phyloP scores from a whole-genome alignment of 768 basidiomycete genomes.

The Hericium coralloides region DNA sequence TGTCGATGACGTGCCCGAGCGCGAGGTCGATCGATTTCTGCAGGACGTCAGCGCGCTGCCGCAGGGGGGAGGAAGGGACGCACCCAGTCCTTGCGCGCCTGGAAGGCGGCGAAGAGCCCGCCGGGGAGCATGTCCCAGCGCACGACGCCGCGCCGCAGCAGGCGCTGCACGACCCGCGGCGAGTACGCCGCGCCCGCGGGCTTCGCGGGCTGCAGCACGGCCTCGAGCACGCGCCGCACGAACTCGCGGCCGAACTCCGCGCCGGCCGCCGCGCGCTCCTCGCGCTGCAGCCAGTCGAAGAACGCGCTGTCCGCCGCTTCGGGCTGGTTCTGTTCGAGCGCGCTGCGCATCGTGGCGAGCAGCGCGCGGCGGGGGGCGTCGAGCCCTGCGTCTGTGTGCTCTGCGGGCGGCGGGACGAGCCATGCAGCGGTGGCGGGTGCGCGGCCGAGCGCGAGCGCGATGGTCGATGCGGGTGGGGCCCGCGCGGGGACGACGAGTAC shows the following conservation, averaged over 20 bases:
- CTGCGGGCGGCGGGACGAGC: slow-evolving; percentile 24
- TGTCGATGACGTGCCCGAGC: slow-evolving; percentile 45
- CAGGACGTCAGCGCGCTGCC: background rate
- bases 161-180: slow-evolving; percentile 43
- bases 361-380: slow-evolving; percentile 24
- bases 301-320: slow-evolving; percentile 52
- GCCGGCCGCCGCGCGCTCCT: background rate
- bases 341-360: slow-evolving; percentile 28
- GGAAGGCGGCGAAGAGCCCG: slow-evolving; percentile 46
- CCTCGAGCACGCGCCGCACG: slow-evolving; percentile 48
- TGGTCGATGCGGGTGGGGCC: slow-evolving; percentile 45
- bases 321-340: slow-evolving; percentile 34
- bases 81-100: slow-evolving; percentile 62
- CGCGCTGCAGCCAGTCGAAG: slow-evolving; percentile 44
- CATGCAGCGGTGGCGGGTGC: slow-evolving; percentile 36
- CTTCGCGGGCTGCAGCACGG: slow-evolving; percentile 35
- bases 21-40: slow-evolving; percentile 37
- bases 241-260: slow-evolving; percentile 37
- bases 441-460: slow-evolving; percentile 55
- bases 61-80: slow-evolving; percentile 9
- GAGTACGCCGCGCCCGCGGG: slow-evolving; percentile 32
- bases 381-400: slow-evolving; percentile 1
- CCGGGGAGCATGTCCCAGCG: slow-evolving; percentile 54
- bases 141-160: slow-evolving; percentile 50
- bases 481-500: slow-evolving; percentile 52